phyloP scores from a whole-genome alignment of 1,284 basidiomycete species.

The Garcileccinum viscosum region DNA sequence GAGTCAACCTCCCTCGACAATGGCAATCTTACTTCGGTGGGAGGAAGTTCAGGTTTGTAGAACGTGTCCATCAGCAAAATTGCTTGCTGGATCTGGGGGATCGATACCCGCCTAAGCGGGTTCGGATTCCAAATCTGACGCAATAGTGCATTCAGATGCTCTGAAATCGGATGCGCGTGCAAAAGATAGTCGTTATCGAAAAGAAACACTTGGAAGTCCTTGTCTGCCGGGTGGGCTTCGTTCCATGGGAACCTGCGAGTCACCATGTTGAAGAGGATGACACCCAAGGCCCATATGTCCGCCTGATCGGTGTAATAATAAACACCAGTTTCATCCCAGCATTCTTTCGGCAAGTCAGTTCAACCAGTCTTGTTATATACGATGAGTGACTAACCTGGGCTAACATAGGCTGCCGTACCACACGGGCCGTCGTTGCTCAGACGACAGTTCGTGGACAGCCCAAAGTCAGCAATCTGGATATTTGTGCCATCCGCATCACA shows the following conservation, averaged over 20 bases:
- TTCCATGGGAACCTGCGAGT: slow-evolving; percentile 89
- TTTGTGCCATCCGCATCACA: slow-evolving; percentile 61
- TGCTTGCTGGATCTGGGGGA: slow-evolving; percentile 64
- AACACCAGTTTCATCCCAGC: background rate
- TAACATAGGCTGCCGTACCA: slow-evolving; percentile 83
- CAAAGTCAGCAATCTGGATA: slow-evolving; percentile 83
- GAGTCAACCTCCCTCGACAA: slow-evolving; percentile 23
- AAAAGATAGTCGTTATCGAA: slow-evolving; percentile 69
- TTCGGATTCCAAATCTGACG: slow-evolving; percentile 62
- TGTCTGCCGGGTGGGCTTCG: slow-evolving; percentile 74
- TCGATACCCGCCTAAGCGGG: slow-evolving; percentile 57
- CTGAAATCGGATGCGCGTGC: slow-evolving; percentile 72
- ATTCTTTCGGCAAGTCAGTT: background rate
- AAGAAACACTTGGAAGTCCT: slow-evolving; percentile 74
- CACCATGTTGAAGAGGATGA: slow-evolving; percentile 44
- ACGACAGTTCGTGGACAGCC: slow-evolving; percentile 74
- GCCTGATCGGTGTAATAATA: background rate
- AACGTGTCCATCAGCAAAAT: slow-evolving; percentile 69
- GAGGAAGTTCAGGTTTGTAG: slow-evolving; percentile 50
- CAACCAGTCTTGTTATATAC: background rate
- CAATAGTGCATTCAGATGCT: slow-evolving; percentile 59
- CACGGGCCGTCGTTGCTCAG: slow-evolving; percentile 79
- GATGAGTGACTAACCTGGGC: slow-evolving; percentile 27
- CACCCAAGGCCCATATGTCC: background rate
- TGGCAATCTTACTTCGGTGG: slow-evolving; percentile 32